These are phyloP conservation scores for Petrea volubilis DNA, from an alignment of 257 asterid genomes.

Conservation along the genomic window DNA sequence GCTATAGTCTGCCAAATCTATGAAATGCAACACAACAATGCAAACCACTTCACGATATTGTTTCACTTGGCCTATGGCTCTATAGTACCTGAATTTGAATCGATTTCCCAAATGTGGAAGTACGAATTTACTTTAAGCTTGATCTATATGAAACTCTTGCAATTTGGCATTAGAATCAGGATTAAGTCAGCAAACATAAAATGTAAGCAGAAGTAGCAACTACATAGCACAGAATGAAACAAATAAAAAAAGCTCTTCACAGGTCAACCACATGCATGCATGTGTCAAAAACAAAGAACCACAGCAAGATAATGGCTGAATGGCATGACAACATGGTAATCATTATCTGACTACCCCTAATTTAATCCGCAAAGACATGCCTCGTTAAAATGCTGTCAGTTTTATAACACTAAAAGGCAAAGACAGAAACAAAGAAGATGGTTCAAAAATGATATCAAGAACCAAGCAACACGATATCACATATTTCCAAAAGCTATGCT, in stretches of 20 bases:
- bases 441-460: background rate
- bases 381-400: background rate
- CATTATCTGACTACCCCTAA: background rate
- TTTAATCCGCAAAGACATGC: background rate
- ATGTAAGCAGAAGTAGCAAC: too few species aligned
- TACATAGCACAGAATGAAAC: background rate
- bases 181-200: background rate
- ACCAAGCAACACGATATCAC: background rate
- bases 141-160: background rate
- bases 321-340: background rate
- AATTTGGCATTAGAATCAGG: background rate
- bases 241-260: background rate
- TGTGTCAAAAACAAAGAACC: background rate
- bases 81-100: background rate
- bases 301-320: background rate
- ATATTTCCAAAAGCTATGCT: background rate
- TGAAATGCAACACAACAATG: too few species aligned
- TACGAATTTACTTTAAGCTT: background rate
- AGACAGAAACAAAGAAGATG: background rate
- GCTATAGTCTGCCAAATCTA: too few species aligned
- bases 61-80: too few species aligned
- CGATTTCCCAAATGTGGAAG: background rate
- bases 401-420: background rate
- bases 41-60: too few species aligned
- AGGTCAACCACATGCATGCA: background rate